A percentile compares a stretch with the other conserved stretches of the same genome.
phyloP scores from a whole-genome alignment of 2,329 filamentous ascomycete genomes.

The Dryadomyces quercus-mongolicae region DNA sequence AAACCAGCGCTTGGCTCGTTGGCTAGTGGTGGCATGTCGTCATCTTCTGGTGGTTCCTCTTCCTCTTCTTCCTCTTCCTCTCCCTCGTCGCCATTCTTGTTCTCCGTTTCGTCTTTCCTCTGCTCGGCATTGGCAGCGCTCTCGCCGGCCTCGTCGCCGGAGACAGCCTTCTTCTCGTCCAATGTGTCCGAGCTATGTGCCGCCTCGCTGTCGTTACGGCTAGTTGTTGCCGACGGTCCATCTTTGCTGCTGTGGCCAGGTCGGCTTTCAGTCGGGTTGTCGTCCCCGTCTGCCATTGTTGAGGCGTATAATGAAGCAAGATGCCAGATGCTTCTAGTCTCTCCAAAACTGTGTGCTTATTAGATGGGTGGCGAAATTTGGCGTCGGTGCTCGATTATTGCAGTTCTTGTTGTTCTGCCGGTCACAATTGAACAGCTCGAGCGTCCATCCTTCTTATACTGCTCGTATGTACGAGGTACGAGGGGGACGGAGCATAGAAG shows the following conservation, averaged over 20 bases:
- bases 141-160: not conserved
- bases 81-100: not conserved
- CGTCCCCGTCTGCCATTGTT: not conserved
- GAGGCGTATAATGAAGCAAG: not conserved
- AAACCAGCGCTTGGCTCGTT: constrained; percentile 11
- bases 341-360: too few species aligned
- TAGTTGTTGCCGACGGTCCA: not conserved
- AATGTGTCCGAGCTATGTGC: not conserved
- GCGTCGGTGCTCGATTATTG: too few species aligned
- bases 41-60: not conserved
- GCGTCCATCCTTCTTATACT: too few species aligned
- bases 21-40: constrained; percentile 7
- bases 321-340: not conserved
- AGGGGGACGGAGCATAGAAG: too few species aligned
- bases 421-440: too few species aligned
- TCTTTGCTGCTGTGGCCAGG: not conserved
- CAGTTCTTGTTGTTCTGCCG: too few species aligned
- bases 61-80: constrained; percentile 5
- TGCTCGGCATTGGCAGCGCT: not conserved
- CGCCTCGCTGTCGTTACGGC: not conserved
- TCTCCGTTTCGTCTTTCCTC: not conserved
- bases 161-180: not conserved
- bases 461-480: too few species aligned
- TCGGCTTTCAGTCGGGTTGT: not conserved
- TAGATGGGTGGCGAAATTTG: too few species aligned